These are phyloP conservation scores for Penicillium polonicum DNA, from an alignment of 2,329 filamentous ascomycete species.

Conservation along the genomic window DNA sequence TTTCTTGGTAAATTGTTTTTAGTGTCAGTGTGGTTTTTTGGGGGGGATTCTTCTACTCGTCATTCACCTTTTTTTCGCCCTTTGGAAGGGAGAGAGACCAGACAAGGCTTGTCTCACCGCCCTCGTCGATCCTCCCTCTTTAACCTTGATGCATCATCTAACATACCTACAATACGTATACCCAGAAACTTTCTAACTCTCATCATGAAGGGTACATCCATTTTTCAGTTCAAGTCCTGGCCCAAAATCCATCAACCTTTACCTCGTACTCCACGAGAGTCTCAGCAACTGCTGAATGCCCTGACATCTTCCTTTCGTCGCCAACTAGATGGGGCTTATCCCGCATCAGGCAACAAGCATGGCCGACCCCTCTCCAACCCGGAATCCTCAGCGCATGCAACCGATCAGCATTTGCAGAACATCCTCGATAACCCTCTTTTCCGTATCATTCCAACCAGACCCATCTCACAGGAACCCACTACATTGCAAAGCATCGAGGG, in stretches of 20 bases:
- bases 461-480: constrained; percentile 14
- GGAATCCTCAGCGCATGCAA: constrained; percentile 33
- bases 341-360: constrained; percentile 30
- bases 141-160: not conserved
- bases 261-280: constrained; percentile 57
- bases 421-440: constrained; percentile 46
- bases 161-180: not conserved
- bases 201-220: constrained; percentile 54
- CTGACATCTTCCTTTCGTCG: constrained; percentile 63
- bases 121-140: constrained; percentile 20
- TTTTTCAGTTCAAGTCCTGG: constrained; percentile 50
- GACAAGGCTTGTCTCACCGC: constrained; percentile 17
- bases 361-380: constrained; percentile 23
- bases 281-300: constrained; percentile 58
- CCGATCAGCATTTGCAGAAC: constrained; percentile 39
- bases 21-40: not conserved
- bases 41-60: constrained; percentile 20
- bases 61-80: constrained; percentile 20
- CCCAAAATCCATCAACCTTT: constrained; percentile 54
- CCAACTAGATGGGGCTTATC: constrained; percentile 61
- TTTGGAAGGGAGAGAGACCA: not conserved
- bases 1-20: not conserved
- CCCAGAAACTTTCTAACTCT: not conserved
- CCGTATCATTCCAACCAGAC: constrained; percentile 35
- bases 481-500: constrained; percentile 14